Conservation (phyloP, 306 rosid species). For the Castanea mollissima region DNA sequence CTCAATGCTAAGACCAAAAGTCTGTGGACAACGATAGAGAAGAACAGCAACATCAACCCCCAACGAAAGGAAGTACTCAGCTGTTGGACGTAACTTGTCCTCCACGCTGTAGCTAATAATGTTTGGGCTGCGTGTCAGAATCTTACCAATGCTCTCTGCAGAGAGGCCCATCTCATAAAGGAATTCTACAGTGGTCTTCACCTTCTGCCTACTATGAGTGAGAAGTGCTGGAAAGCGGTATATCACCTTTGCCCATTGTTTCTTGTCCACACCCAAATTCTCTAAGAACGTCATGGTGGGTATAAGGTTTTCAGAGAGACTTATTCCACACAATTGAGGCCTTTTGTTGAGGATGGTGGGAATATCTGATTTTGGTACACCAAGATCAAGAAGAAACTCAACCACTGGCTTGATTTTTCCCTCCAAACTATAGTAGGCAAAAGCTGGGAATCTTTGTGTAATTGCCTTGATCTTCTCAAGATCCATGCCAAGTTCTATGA, state of each 20-base stretch:
- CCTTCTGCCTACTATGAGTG: slow-evolving; percentile 77
- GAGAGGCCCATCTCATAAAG: slow-evolving; percentile 73
- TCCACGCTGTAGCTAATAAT: slow-evolving; percentile 79
- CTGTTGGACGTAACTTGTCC: slow-evolving; percentile 83
- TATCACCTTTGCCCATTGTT: slow-evolving; percentile 89
- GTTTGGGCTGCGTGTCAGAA: slow-evolving; percentile 76
- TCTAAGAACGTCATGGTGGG: slow-evolving; percentile 88
- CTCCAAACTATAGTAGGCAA: slow-evolving; percentile 83
- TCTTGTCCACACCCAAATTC: slow-evolving; percentile 76
- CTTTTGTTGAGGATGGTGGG: slow-evolving; percentile 67
- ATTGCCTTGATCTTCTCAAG: slow-evolving; percentile 70
- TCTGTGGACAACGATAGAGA: slow-evolving; percentile 61
- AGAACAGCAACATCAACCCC: slow-evolving; percentile 83
- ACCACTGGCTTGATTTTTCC: slow-evolving; percentile 88
- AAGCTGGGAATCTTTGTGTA: slow-evolving; percentile 59
- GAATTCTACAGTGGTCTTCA: slow-evolving; percentile 53
- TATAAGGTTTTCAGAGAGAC: slow-evolving; percentile 74
- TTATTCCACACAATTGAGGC: slow-evolving; percentile 93
- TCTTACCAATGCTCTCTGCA: slow-evolving; percentile 65
- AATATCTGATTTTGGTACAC: slow-evolving; percentile 68
- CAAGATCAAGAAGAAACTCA: slow-evolving; percentile 88
- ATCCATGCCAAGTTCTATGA: slow-evolving; percentile 78
- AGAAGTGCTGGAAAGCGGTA: slow-evolving; percentile 80
- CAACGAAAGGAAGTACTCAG: slow-evolving; percentile 65
- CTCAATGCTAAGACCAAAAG: slow-evolving; percentile 83